Conservation (phyloP, 805 yeast genomes). For the Metschnikowia amazonensis region DNA sequence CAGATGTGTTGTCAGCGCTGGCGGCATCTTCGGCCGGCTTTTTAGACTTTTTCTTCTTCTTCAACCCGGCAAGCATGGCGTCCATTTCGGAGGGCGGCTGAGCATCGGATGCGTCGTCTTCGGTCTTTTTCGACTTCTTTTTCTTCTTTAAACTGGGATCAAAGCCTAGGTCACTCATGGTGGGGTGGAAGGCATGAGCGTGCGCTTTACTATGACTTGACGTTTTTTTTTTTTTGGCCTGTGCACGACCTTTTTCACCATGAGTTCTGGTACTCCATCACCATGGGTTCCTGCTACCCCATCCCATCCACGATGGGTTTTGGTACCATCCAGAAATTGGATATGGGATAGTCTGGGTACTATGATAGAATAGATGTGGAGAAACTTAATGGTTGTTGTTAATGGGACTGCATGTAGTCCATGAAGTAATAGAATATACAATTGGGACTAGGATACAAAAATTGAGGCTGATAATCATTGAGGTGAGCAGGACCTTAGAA, state of each 20-base stretch:
- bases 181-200: conserved; percentile 5
- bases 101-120: conserved; percentile 33
- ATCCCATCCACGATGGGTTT: too few species aligned
- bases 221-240: conserved; percentile 1
- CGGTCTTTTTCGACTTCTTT: conserved; percentile 66
- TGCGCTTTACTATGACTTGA: background rate
- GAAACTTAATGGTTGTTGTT: too few species aligned
- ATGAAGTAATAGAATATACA: too few species aligned
- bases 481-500: too few species aligned
- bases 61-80: conserved; percentile 68
- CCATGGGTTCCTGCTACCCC: too few species aligned
- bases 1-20: conserved; percentile 20
- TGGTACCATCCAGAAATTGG: too few species aligned
- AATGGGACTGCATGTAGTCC: too few species aligned
- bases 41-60: conserved; percentile 33
- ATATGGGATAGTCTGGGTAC: too few species aligned
- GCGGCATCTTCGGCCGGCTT: conserved; percentile 18
- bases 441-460: too few species aligned
- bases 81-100: conserved; percentile 32
- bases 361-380: too few species aligned
- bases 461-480: too few species aligned
- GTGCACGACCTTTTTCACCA: conserved; percentile 7
- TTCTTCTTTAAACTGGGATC: conserved; percentile 76
- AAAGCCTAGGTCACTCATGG: conserved; percentile 56
- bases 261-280: too few species aligned